A percentile compares a stretch with the other conserved stretches of the same genome.
Conservation (phyloP, 148 eudicot species). For the Silene conica region DNA sequence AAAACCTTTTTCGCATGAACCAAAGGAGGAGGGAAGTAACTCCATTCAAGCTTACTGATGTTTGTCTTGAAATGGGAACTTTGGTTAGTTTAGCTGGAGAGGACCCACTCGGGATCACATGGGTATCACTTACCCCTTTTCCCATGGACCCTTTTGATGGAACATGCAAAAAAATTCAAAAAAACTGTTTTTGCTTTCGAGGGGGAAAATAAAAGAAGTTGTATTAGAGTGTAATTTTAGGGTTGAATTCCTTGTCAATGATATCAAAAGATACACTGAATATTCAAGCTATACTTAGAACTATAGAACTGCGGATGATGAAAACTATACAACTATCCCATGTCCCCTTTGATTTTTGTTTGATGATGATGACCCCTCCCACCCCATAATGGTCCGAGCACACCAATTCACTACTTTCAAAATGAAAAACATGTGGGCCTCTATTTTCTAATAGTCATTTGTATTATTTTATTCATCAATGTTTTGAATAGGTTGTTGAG, state of each 20-base stretch:
- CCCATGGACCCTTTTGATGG: conserved; percentile 72
- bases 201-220: conserved; percentile 34
- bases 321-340: conserved; percentile 45
- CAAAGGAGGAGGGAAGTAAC: conserved; percentile 45
- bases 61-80: conserved; percentile 50
- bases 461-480: too few relatives aligned
- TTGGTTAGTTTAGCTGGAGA: conserved; percentile 59
- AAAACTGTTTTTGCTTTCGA: conserved; percentile 52
- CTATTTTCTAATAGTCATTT: too few relatives aligned
- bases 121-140: conserved; percentile 18
- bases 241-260: conserved; percentile 53
- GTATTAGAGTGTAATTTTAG: conserved; percentile 63
- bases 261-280: conserved; percentile 38
- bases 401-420: conserved; percentile 53
- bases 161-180: conserved; percentile 51
- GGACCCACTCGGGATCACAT: conserved; percentile 55
- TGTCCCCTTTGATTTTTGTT: conserved; percentile 47
- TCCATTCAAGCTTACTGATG: conserved; percentile 55
- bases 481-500: conserved; percentile 72
- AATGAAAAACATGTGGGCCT: too few relatives aligned
- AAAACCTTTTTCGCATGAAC: conserved; percentile 55
- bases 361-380: conserved; percentile 89
- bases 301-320: conserved; percentile 90
- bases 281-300: conserved; percentile 20
- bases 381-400: conserved; percentile 54